phyloP scores from a whole-genome alignment of 306 rosid species.

The Leucaena leucocephala region DNA sequence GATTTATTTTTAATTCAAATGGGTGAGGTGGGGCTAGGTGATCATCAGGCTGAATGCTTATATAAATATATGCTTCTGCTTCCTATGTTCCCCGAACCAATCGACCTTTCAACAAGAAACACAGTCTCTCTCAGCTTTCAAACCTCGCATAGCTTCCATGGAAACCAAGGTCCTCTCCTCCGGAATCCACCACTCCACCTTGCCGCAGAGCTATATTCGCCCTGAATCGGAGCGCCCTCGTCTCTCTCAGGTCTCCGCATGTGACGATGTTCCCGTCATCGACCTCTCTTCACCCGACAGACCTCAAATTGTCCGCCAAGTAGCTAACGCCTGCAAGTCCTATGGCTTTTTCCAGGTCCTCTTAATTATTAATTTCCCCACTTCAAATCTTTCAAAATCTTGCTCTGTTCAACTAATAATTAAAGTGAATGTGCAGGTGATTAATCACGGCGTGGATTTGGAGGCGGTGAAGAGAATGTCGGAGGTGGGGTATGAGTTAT shows the following conservation, averaged over 20 bases:
- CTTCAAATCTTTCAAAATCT: too few relatives aligned
- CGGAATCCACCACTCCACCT: slow-evolving; percentile 46
- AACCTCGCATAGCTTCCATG: slow-evolving; percentile 30
- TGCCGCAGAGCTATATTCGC: slow-evolving; percentile 73
- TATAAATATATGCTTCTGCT: too few relatives aligned
- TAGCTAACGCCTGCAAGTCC: slow-evolving; percentile 69
- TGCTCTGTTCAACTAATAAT: not conserved
- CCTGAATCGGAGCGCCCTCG: slow-evolving; percentile 90
- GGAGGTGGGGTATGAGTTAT: slow-evolving; percentile 65
- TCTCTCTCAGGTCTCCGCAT: slow-evolving; percentile 56
- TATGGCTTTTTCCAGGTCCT: slow-evolving; percentile 89
- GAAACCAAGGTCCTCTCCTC: slow-evolving; percentile 63
- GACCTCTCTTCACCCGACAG: slow-evolving; percentile 55
- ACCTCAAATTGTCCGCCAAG: slow-evolving; percentile 38
- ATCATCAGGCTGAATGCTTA: too few relatives aligned
- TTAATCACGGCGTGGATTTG: slow-evolving; percentile 67
- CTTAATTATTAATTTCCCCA: not conserved
- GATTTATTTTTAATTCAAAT: too few relatives aligned
- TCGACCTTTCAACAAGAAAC: too few relatives aligned
- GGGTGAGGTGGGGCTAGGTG: too few relatives aligned
- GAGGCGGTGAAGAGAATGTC: slow-evolving; percentile 58
- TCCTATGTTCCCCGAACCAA: too few relatives aligned
- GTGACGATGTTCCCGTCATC: slow-evolving; percentile 70
- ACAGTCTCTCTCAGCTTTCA: too few relatives aligned
- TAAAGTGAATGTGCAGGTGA: slow-evolving; percentile 45